Base-by-base conservation (phyloP, 2,329 filamentous ascomycete species). In the Drechslerella coelobrocha region DNA sequence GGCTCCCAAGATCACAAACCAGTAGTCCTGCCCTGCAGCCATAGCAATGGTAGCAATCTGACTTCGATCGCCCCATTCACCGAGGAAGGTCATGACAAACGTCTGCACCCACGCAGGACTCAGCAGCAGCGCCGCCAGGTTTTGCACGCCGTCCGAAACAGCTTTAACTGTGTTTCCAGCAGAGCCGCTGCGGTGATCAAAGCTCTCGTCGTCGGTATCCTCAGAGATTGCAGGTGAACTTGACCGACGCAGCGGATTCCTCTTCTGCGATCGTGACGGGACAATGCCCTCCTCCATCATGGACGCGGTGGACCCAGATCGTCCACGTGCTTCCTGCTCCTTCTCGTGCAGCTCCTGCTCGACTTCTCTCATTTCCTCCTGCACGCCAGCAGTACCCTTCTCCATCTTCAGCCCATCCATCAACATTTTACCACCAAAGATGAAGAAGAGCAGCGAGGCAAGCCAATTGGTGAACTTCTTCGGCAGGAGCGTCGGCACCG, bases 1-100 rank as follows among this genome's bases (percentile, higher is more conserved):
- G 1, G 94, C 93, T 66, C 94, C 94, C 50, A 92, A 83, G 2
- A 92, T 97, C 34, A 99, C 94, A 90, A 92, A 97, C 93, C 93
- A 97, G 79, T 97, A 99, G 78, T 99, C 94, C 79, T 96, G 91
- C 19, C 94, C 94, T 31, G 94, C 93, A 53, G 94, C 94, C 94
- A 99, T 99, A 59, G 94, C 94, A 77, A 99, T 96, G 0, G 94
- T 99, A 21, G 94, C 94, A 76, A 99, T 97, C 81, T 99, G 94
- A 78, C 91, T 96, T 75, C 94, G 87, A 77, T 99, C 94, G 63
- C 94, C 94, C 94, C 94, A 99, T 79, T 99, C 94, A 41, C 94
- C 94, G 27, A 99, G 81, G 81, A 99, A 99, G 1, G 94, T 99
- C 94, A 99, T 99, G 75, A 95, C 86, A 78, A 99, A 99, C 0